Conservation (phyloP, 75 land plant species). For the Cupressus sempervirens region DNA sequence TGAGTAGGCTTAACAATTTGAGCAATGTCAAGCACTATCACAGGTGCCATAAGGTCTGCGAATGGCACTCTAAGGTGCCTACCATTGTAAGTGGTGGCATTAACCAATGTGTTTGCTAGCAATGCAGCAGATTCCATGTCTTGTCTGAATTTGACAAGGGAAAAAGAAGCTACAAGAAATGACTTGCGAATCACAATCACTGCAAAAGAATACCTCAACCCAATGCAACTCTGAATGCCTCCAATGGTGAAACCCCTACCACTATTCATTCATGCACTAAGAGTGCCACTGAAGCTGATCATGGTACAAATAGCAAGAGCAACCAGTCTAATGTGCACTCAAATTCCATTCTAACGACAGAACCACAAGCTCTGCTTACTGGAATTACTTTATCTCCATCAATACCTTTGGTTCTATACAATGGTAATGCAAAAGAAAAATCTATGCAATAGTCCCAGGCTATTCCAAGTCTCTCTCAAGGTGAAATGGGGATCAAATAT, state of each 20-base stretch:
- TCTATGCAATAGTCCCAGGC: constrained; percentile 2
- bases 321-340: constrained; percentile 5
- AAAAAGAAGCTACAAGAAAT: constrained; percentile 53
- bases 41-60: constrained; percentile 51
- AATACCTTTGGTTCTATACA: not conserved
- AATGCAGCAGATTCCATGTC: constrained; percentile 57
- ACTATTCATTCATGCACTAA: not conserved
- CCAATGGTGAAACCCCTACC: not conserved
- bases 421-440: not conserved
- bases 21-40: constrained; percentile 51
- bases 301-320: constrained; percentile 8
- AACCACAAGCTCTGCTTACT: constrained; percentile 2
- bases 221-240: not conserved
- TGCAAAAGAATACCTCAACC: constrained; percentile 43
- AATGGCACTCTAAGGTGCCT: constrained; percentile 50
- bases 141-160: constrained; percentile 49
- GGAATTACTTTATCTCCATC: constrained; percentile 3
- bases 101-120: constrained; percentile 19
- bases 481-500: not conserved
- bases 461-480: not conserved
- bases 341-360: not conserved
- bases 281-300: not conserved
- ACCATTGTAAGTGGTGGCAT: constrained; percentile 26
- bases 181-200: constrained; percentile 46
- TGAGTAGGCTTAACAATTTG: constrained; percentile 17